Percentiles rank a stretch among this genome's conserved stretches.
These are phyloP conservation scores for Boechera divaricarpa DNA, from an alignment of 345 rosid genomes.

Conservation along the genomic window DNA sequence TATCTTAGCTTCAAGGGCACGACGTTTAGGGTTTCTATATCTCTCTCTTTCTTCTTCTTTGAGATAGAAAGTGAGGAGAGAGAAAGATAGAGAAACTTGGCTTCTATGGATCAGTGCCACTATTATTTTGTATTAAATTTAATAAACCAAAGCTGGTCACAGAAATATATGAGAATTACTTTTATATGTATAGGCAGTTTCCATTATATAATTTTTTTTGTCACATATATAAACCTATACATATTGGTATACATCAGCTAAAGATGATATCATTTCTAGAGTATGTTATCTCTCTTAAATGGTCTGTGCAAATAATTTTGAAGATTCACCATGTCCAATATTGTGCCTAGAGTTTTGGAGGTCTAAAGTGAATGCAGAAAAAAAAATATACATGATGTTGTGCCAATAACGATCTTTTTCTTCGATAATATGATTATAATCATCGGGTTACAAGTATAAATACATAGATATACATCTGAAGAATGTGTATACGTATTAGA, in stretches of 20 bases:
- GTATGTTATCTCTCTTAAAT: background rate
- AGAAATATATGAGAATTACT: conserved; percentile 53
- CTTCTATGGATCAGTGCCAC: conserved; percentile 54
- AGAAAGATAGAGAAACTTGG: conserved; percentile 19
- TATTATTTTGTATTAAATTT: conserved; percentile 38
- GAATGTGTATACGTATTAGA: background rate
- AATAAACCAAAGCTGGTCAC: conserved; percentile 53
- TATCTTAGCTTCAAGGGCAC: conserved; percentile 73
- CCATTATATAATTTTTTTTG: background rate
- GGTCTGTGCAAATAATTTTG: background rate
- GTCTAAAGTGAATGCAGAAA: background rate
- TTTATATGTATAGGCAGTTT: conserved; percentile 22
- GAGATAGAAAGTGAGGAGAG: conserved; percentile 39
- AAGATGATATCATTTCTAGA: conserved; percentile 1
- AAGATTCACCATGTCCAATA: background rate
- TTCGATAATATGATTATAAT: background rate
- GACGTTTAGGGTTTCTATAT: conserved; percentile 52
- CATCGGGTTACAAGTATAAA: background rate
- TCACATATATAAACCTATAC: background rate
- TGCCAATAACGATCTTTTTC: background rate
- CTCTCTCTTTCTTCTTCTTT: conserved; percentile 41
- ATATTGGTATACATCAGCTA: conserved; percentile 15
- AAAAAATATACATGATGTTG: conserved; percentile 4
- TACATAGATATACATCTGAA: background rate
- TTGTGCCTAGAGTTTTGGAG: background rate